Conservation (phyloP, 164 flowering plant species). For the Tinospora cordifolia region DNA sequence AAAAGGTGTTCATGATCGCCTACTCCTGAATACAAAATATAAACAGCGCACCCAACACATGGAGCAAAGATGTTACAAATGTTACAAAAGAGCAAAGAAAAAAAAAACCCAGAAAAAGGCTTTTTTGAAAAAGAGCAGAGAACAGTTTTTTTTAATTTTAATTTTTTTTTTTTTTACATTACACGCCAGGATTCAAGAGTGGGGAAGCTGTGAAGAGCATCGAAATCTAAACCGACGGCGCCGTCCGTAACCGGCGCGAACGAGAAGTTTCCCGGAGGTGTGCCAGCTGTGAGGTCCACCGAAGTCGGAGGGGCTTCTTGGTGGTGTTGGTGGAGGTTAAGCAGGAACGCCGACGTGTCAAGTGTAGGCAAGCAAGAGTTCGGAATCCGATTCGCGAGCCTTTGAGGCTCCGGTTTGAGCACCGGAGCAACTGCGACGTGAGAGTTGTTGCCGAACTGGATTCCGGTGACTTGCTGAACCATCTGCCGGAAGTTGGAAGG, state of each 20-base stretch:
- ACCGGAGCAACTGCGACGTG: constrained; percentile 27
- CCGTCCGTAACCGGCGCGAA: constrained; percentile 15
- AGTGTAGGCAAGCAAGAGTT: constrained; percentile 49
- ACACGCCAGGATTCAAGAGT: constrained; percentile 86
- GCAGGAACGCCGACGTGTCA: constrained; percentile 62
- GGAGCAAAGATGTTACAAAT: not conserved
- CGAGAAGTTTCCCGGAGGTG: constrained; percentile 8
- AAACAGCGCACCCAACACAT: constrained; percentile 4
- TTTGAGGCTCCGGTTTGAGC: constrained; percentile 71
- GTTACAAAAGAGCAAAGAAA: not conserved
- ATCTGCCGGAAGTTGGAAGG: constrained; percentile 87
- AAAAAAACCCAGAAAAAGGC: not conserved
- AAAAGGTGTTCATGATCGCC: not conserved
- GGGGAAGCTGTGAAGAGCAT: constrained; percentile 49
- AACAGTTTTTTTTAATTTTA: not conserved
- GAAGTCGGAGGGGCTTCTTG: constrained; percentile 15
- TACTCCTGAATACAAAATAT: not conserved
- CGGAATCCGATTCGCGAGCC: constrained; percentile 28
- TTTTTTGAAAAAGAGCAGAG: not conserved
- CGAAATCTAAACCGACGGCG: constrained; percentile 33
- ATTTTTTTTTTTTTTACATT: constrained; percentile 23
- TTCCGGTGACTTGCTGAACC: constrained; percentile 97
- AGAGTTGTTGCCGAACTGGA: constrained; percentile 16
- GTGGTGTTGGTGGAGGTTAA: constrained; percentile 29
- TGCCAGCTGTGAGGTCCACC: constrained; percentile 12